These are phyloP conservation scores for Phytophthora citricola DNA, from an alignment of 352 stramenopile genomes.

Conservation along the genomic window DNA sequence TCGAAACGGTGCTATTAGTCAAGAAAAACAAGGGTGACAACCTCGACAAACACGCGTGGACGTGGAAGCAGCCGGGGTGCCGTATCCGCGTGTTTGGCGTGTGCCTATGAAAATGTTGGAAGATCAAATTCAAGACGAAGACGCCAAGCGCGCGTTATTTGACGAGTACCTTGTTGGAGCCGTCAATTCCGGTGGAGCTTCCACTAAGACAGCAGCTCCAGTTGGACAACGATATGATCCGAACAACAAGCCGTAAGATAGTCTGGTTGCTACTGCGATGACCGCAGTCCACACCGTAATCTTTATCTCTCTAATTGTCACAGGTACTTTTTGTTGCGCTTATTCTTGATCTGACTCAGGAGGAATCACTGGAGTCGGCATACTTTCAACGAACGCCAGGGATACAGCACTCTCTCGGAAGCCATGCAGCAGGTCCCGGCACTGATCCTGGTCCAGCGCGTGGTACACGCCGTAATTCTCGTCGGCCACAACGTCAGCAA, in stretches of 20 bases:
- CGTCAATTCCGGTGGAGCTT: constrained; percentile 54
- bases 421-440: constrained; percentile 65
- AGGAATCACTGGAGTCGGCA: constrained; percentile 17
- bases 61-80: constrained; percentile 41
- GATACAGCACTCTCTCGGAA: constrained; percentile 78
- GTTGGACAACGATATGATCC: background rate
- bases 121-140: constrained; percentile 15
- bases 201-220: constrained; percentile 41
- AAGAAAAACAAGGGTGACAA: constrained; percentile 57
- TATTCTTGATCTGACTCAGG: constrained; percentile 35
- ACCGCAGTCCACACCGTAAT: constrained; percentile 12
- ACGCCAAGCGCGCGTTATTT: constrained; percentile 39
- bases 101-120: constrained; percentile 55
- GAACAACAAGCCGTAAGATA: constrained; percentile 25
- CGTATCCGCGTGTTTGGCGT: constrained; percentile 39
- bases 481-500: constrained; percentile 81
- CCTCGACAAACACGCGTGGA: constrained; percentile 56
- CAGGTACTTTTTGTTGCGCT: constrained; percentile 20
- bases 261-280: constrained; percentile 31
- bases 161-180: constrained; percentile 55
- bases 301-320: constrained; percentile 41
- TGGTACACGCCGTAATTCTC: constrained; percentile 77
- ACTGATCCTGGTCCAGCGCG: constrained; percentile 68
- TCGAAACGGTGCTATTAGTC: constrained; percentile 57
- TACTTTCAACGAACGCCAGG: constrained; percentile 60